Conservation (phyloP, 257 asterid species). For the Ilex asprella region DNA sequence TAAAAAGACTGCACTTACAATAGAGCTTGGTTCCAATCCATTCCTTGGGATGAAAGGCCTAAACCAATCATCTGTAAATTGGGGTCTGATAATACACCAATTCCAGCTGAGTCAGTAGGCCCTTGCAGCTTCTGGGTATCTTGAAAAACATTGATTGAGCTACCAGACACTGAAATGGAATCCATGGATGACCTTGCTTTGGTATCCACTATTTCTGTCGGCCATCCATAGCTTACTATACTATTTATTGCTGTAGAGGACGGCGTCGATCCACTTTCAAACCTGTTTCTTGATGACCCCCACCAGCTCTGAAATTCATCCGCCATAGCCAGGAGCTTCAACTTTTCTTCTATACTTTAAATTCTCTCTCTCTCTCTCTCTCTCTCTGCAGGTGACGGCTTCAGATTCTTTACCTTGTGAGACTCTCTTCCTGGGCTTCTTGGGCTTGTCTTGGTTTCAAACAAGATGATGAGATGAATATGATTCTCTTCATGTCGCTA, state of each 20-base stretch:
- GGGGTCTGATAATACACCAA: slow-evolving; percentile 23
- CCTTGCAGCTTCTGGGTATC: slow-evolving; percentile 22
- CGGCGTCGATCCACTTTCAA: slow-evolving; percentile 33
- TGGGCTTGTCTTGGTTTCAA: slow-evolving; percentile 5
- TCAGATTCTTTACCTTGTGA: slow-evolving; percentile 3
- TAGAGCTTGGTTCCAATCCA: slow-evolving; percentile 66
- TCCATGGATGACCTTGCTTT: slow-evolving; percentile 47
- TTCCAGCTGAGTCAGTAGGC: slow-evolving; percentile 17
- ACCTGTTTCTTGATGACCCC: slow-evolving; percentile 53
- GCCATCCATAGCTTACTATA: slow-evolving; percentile 54
- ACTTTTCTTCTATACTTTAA: neutral
- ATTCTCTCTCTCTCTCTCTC: neutral
- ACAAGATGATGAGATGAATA: slow-evolving; percentile 39
- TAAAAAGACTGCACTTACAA: slow-evolving; percentile 33
- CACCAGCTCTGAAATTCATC: slow-evolving; percentile 87
- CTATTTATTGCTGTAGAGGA: slow-evolving; percentile 37
- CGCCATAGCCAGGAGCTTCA: slow-evolving; percentile 34
- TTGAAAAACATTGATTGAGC: slow-evolving; percentile 23
- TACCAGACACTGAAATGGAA: slow-evolving; percentile 20
- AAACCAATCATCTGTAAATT: slow-evolving; percentile 65
- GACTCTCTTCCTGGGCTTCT: neutral
- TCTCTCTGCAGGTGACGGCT: neutral
- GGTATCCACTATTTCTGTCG: slow-evolving; percentile 46
- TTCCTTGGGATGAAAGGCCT: slow-evolving; percentile 57
- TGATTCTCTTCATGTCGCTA: slow-evolving; percentile 37